A percentile compares a stretch with the other conserved stretches of the same genome.
phyloP scores from a whole-genome alignment of 345 rosid species.

The Gossypium longicalyx region DNA sequence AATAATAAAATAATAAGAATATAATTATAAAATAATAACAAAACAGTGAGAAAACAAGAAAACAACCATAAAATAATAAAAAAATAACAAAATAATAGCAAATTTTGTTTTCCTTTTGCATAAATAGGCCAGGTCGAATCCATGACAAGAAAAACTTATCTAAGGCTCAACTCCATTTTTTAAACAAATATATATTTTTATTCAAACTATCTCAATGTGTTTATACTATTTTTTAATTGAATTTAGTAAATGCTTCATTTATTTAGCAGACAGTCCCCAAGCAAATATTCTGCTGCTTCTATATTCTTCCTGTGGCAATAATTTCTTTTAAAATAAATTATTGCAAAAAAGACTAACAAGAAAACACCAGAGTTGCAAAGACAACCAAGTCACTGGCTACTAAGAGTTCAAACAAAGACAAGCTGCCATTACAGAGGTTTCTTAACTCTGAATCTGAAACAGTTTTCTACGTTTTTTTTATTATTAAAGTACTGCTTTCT shows the following conservation, averaged over 20 bases:
- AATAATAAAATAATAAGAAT: rapidly evolving
- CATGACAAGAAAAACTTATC: too few species aligned
- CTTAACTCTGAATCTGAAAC: background rate
- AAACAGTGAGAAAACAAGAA: rapidly evolving
- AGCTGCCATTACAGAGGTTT: slow-evolving; percentile 1
- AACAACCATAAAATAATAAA: rapidly evolving
- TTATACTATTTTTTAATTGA: background rate
- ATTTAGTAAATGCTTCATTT: background rate
- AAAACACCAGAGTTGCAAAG: background rate
- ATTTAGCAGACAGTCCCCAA: background rate
- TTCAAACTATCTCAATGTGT: too few species aligned
- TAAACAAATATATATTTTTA: too few species aligned
- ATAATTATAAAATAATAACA: too few species aligned
- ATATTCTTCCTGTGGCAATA: background rate
- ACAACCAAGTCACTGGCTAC: background rate
- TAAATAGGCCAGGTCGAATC: too few species aligned
- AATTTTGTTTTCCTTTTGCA: too few species aligned
- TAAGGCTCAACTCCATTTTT: too few species aligned
- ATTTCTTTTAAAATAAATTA: background rate
- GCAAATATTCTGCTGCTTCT: background rate
- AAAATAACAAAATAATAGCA: too few species aligned
- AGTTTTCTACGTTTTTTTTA: background rate
- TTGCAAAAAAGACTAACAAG: background rate
- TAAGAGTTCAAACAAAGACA: background rate
- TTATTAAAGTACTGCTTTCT: background rate